Evolutionary conservation across 176 grass and related monocot genomes (phyloP).

Genomic region (Oryza officinalis): DNA sequence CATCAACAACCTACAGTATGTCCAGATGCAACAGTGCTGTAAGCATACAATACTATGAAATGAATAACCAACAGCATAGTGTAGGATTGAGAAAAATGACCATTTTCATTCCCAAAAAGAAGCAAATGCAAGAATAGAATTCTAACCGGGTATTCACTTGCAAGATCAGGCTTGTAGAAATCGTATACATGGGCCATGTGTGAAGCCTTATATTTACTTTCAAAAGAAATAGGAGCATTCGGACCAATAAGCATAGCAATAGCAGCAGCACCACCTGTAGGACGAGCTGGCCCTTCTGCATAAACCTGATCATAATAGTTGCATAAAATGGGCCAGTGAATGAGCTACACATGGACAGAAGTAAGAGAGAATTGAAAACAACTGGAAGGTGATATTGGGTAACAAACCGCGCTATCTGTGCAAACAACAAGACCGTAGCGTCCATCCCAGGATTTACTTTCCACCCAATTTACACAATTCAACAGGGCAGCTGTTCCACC

Average conservation of each 20-base stretch:
- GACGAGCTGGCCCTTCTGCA: constrained; percentile 87
- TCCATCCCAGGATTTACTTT: constrained; percentile 94
- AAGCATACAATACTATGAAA: constrained; percentile 9
- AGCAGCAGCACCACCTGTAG: constrained; percentile 88
- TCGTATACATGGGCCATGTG: constrained; percentile 97
- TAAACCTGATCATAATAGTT: constrained; percentile 72
- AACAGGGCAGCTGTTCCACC: constrained; percentile 93
- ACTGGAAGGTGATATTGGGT: neutral
- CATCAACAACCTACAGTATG: constrained; percentile 84
- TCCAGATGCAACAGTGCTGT: neutral
- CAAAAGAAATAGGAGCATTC: constrained; percentile 91
- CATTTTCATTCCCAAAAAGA: constrained; percentile 13
- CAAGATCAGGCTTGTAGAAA: constrained; percentile 97
- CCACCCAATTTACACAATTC: constrained; percentile 97
- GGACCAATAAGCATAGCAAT: constrained; percentile 97
- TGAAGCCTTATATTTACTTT: constrained; percentile 90
- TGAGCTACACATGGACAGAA: constrained; percentile 8
- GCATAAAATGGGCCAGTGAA: neutral
- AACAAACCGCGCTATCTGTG: constrained; percentile 89
- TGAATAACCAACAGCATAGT: neutral
- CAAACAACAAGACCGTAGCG: constrained; percentile 95
- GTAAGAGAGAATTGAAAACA: constrained; percentile 8
- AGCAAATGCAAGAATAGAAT: constrained; percentile 26
- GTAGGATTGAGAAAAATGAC: constrained; percentile 1
- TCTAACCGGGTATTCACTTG: constrained; percentile 96